A percentile compares a stretch with the other conserved stretches of the same genome.
These are phyloP conservation scores for Zymoseptoria crescenta DNA, from an alignment of 2,329 filamentous ascomycete genomes.

Conservation along the genomic window DNA sequence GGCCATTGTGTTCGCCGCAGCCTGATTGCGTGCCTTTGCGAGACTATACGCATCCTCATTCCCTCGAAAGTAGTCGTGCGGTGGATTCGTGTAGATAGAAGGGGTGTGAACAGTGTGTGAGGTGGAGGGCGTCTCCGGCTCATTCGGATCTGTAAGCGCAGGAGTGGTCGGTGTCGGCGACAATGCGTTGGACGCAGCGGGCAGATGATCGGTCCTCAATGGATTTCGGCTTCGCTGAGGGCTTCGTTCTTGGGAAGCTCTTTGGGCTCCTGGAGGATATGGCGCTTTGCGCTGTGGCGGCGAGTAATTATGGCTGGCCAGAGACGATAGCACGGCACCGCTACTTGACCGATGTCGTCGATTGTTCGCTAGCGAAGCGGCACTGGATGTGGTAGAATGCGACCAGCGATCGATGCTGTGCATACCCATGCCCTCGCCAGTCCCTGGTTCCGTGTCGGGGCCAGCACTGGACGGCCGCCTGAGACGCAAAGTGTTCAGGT, in stretches of 20 bases:
- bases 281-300: constrained; percentile 6
- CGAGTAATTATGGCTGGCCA: constrained; percentile 25
- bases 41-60: constrained; percentile 20
- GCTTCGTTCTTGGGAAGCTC: constrained; percentile 13
- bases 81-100: constrained; percentile 16
- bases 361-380: constrained; percentile 29
- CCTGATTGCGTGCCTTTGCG: constrained; percentile 19
- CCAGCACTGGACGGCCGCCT: constrained; percentile 12
- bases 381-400: constrained; percentile 48
- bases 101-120: constrained; percentile 27
- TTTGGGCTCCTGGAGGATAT: background rate
- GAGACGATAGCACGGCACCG: constrained; percentile 30
- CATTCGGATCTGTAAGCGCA: constrained; percentile 20
- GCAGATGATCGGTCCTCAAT: constrained; percentile 15
- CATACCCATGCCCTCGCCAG: constrained; percentile 36
- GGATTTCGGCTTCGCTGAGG: constrained; percentile 22
- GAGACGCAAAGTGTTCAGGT: constrained; percentile 19
- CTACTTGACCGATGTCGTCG: constrained; percentile 34
- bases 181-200: constrained; percentile 23
- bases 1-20: constrained; percentile 18
- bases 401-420: constrained; percentile 52
- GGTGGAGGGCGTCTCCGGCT: constrained; percentile 27
- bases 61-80: constrained; percentile 25
- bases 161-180: constrained; percentile 28
- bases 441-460: constrained; percentile 1